phyloP scores from a whole-genome alignment of 2,329 filamentous ascomycete genomes.

The Pseudogymnoascus sp. region DNA sequence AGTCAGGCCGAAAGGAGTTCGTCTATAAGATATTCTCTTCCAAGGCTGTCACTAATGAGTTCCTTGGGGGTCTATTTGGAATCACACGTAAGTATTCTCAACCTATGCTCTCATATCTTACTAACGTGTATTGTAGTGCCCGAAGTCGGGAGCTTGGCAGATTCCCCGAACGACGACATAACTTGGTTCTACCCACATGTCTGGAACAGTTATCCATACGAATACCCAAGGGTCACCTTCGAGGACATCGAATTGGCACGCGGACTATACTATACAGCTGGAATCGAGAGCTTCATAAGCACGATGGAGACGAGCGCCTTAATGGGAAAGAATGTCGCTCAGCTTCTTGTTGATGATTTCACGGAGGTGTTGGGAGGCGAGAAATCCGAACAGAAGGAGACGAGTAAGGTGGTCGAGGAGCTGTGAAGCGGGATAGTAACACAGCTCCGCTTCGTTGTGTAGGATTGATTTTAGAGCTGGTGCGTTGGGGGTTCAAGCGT shows the following conservation, averaged over 20 bases:
- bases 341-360: conserved; percentile 57
- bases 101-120: conserved; percentile 9
- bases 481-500: neutral
- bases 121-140: conserved; percentile 15
- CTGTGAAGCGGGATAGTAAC: conserved; percentile 1
- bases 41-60: conserved; percentile 40
- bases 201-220: conserved; percentile 80
- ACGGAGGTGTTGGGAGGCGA: conserved; percentile 19
- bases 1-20: conserved; percentile 44
- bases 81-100: conserved; percentile 17
- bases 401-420: conserved; percentile 9
- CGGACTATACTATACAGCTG: conserved; percentile 62
- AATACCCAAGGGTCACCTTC: conserved; percentile 78
- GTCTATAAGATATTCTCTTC: conserved; percentile 61
- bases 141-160: conserved; percentile 15
- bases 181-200: conserved; percentile 70
- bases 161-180: conserved; percentile 35
- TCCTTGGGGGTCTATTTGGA: conserved; percentile 46
- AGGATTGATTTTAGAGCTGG: neutral
- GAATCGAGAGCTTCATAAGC: conserved; percentile 88
- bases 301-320: conserved; percentile 96
- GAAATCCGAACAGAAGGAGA: neutral
- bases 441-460: neutral
- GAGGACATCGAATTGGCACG: conserved; percentile 65
- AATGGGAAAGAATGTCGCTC: conserved; percentile 80